Conservation (phyloP, 2,329 filamentous ascomycete genomes). For the Colletotrichum higginsianum region DNA sequence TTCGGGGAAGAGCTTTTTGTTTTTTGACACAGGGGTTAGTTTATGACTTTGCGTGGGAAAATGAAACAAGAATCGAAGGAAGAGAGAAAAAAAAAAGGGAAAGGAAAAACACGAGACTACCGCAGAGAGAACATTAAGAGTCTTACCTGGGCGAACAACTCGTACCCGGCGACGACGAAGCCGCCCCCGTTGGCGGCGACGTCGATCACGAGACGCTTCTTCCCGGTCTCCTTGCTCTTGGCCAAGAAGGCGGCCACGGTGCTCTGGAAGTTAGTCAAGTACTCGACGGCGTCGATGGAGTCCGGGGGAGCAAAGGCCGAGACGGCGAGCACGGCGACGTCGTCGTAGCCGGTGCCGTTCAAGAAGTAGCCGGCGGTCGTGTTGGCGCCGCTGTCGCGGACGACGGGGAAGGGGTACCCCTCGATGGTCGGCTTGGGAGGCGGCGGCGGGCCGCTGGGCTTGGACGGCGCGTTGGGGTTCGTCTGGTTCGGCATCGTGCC, state of each 20-base stretch:
- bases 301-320: constrained; percentile 46
- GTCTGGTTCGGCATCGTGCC: constrained; percentile 26
- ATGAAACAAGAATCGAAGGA: no score
- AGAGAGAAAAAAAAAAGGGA: constrained; percentile 46
- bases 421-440: constrained; percentile 41
- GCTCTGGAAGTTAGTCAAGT: constrained; percentile 50
- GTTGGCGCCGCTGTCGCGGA: constrained; percentile 49
- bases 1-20: constrained; percentile 65
- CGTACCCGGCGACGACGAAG: constrained; percentile 71
- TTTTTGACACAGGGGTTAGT: neutral
- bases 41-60: no score
- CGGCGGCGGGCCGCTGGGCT: constrained; percentile 20
- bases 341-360: constrained; percentile 51
- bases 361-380: constrained; percentile 54
- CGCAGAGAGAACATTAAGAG: constrained; percentile 50
- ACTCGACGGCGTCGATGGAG: constrained; percentile 43
- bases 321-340: constrained; percentile 53
- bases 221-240: constrained; percentile 60
- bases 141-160: constrained; percentile 68
- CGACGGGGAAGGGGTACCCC: constrained; percentile 51
- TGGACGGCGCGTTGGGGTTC: constrained; percentile 14
- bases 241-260: constrained; percentile 48
- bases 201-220: constrained; percentile 74
- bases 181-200: constrained; percentile 72
- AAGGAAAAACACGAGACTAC: constrained; percentile 51